Base-by-base conservation (phyloP, 2,329 filamentous ascomycete species). In the Xenoacremonium recifei region DNA sequence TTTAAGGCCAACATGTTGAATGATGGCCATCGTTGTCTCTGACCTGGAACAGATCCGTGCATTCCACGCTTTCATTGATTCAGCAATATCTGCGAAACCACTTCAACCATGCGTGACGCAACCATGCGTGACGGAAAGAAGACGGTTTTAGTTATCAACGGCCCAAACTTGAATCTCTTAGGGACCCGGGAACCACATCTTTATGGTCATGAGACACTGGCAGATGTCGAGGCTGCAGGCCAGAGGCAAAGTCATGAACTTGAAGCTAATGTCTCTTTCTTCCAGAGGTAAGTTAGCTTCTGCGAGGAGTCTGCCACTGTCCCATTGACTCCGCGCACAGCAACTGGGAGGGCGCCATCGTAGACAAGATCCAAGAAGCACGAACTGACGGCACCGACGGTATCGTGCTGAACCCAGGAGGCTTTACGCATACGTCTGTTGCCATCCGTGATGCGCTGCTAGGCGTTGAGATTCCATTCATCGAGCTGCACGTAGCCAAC, bases 151-250 rank as follows among this genome's bases (percentile, higher is more conserved):
- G n/a, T 89, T 51, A 81, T 90, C 70, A 89, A 89, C 65, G 86
- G 87, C n/a, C 85, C 86, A 21, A 91, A 91, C 63, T 82, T 91
- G 55, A 90, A 90, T 67, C 82, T 91, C 37, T 77, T 91, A 21
- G 87, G 87, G 25, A 84, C 79, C 11, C 76, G 87, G 16, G 86
- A 92, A 62, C 86, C 87, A 12, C 69, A 80, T 19, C 76, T 89
- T 55, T 90, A 91, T 68, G 87, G 87, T 58, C 73, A 70, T 47
- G 82, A 80, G 1, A 89, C 85, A 0, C 79, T 91, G 10, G 37
- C 69, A 16, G 78, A 87, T 50, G 75, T 91, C 13, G 72, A 80
- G 35, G 45, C 63, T 2, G 53, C 67, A 10, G 76, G 76, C 19
- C 57, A 68, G 36, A 47, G 66, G 0, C 79, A 83, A 46, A 79